Conservation (phyloP, 75 land plant genomes). For the Cryptomeria japonica region DNA sequence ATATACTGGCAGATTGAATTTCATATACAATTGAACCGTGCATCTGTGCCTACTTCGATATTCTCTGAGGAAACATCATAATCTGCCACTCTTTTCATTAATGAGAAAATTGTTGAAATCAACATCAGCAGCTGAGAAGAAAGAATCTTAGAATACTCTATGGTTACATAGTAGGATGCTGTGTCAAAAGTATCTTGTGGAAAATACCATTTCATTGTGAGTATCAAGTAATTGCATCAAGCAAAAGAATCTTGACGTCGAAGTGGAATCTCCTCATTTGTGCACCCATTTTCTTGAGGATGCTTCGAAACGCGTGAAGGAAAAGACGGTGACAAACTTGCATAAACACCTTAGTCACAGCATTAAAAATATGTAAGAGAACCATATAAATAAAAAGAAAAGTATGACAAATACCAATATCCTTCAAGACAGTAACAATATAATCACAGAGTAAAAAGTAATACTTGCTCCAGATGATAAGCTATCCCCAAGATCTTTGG, state of each 20-base stretch:
- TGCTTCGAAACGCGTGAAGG: slow-evolving; percentile 35
- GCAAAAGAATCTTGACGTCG: slow-evolving; percentile 44
- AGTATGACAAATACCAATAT: neutral
- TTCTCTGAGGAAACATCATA: neutral
- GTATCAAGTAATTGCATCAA: neutral
- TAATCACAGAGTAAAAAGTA: neutral
- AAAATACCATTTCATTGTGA: neutral
- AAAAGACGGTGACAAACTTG: slow-evolving; percentile 21
- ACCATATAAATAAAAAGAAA: neutral
- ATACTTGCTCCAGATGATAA: slow-evolving; percentile 13
- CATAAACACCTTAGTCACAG: neutral
- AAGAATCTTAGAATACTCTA: neutral
- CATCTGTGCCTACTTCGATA: neutral
- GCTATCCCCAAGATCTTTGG: slow-evolving; percentile 77
- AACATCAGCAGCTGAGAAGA: neutral
- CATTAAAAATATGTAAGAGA: neutral
- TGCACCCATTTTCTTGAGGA: slow-evolving; percentile 46
- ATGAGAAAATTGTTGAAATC: neutral
- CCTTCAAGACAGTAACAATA: slow-evolving; percentile 1
- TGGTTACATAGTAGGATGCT: neutral
- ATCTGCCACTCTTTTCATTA: neutral
- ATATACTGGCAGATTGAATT: neutral
- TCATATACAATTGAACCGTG: slow-evolving; percentile 4
- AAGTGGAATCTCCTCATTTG: slow-evolving; percentile 50
- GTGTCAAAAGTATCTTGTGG: neutral